Evolutionary conservation across 2,329 filamentous ascomycete species (phyloP).

Genomic region (Xylaria sp.): DNA sequence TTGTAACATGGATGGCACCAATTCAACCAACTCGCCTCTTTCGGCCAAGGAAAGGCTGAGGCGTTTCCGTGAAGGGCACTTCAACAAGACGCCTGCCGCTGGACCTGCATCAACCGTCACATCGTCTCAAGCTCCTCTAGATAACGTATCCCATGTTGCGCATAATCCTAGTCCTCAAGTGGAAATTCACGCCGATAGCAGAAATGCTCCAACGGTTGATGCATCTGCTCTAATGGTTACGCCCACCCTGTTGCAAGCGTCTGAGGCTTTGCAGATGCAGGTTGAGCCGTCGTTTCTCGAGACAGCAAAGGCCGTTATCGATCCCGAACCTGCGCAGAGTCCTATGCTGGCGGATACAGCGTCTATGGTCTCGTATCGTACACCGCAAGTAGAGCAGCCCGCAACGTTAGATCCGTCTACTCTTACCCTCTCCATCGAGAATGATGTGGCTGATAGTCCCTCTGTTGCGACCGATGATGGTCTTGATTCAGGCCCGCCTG

Average conservation of each 20-base stretch:
- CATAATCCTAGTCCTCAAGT: slow-evolving; percentile 7
- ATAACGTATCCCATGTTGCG: background rate
- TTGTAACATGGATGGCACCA: slow-evolving; percentile 22
- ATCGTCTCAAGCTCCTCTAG: slow-evolving; percentile 4
- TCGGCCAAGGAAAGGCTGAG: slow-evolving; percentile 28
- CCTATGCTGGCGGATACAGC: slow-evolving; percentile 8
- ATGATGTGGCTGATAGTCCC: slow-evolving; percentile 26
- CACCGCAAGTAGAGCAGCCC: slow-evolving; percentile 25
- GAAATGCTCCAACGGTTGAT: background rate
- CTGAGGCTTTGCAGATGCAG: slow-evolving; percentile 9
- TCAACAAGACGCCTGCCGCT: slow-evolving; percentile 9
- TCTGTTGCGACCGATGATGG: slow-evolving; percentile 28
- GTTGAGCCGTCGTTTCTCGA: slow-evolving; percentile 7
- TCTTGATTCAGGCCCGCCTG: slow-evolving; percentile 9
- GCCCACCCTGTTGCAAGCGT: slow-evolving; percentile 13
- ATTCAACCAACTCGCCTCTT: slow-evolving; percentile 12
- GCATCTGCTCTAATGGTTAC: slow-evolving; percentile 2
- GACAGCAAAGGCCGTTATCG: background rate
- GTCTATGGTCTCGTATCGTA: slow-evolving; percentile 15
- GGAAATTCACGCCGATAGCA: slow-evolving; percentile 1
- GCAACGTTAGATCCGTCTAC: slow-evolving; percentile 29
- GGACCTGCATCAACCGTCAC: slow-evolving; percentile 6
- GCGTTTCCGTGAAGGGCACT: slow-evolving; percentile 20
- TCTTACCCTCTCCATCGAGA: slow-evolving; percentile 31
- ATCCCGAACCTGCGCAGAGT: background rate